phyloP scores from a whole-genome alignment of 441 rosid species.

The Pelargonium australe region DNA sequence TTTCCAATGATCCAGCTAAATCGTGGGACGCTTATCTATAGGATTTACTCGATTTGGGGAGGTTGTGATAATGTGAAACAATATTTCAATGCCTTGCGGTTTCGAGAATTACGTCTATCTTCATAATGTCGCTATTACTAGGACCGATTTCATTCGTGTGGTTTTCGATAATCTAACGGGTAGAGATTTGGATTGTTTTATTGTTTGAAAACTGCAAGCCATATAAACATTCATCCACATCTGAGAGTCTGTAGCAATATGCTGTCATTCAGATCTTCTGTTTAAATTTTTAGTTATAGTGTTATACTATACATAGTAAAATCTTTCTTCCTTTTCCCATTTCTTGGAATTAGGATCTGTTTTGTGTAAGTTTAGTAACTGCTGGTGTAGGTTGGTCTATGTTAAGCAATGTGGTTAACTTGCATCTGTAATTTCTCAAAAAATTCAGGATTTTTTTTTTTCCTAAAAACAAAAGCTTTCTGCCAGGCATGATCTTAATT shows the following conservation, averaged over 20 bases:
- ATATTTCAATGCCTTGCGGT: background rate
- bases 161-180: too few species aligned
- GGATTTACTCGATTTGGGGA: conserved; percentile 6
- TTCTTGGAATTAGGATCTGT: background rate
- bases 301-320: background rate
- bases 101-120: background rate
- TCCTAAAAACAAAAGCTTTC: background rate
- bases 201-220: conserved; percentile 18
- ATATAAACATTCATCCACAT: conserved; percentile 15
- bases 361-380: background rate
- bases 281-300: background rate
- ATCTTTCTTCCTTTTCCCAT: background rate
- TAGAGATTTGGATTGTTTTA: conserved; percentile 20
- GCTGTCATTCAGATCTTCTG: background rate
- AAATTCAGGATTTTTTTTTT: background rate
- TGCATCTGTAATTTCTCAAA: background rate
- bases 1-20: too few species aligned
- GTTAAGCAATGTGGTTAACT: background rate
- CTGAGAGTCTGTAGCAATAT: background rate
- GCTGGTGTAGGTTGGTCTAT: background rate
- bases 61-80: background rate
- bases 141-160: too few species aligned
- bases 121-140: too few species aligned
- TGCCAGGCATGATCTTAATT: too few species aligned
- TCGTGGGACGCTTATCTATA: background rate